A percentile compares a stretch with the other conserved stretches of the same genome.
These are phyloP conservation scores for Lanmaoa rubissima DNA, from an alignment of 768 basidiomycete genomes.

Conservation along the genomic window DNA sequence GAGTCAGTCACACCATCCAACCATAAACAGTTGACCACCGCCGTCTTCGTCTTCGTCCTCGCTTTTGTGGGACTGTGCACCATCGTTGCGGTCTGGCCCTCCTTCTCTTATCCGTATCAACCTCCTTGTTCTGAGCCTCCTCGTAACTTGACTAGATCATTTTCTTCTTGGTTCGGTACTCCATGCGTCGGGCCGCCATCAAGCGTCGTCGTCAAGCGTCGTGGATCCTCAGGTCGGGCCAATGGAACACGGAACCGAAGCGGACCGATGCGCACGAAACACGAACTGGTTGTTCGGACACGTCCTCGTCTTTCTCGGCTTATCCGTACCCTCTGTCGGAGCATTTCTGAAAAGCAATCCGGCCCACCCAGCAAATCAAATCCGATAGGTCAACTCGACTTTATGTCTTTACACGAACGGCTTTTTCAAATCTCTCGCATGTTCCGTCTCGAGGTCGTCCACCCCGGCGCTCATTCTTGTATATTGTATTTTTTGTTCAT, in stretches of 20 bases:
- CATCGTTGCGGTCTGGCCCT: conserved; percentile 10
- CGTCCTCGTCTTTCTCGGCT: conserved; percentile 14
- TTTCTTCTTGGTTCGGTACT: conserved; percentile 15
- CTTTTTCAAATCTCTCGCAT: background rate
- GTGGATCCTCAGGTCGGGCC: conserved; percentile 23
- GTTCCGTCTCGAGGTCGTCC: background rate
- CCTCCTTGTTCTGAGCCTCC: background rate
- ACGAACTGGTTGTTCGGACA: conserved; percentile 11
- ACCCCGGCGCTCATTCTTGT: background rate
- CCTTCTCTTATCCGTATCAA: background rate
- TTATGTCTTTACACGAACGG: background rate
- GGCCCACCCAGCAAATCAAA: background rate
- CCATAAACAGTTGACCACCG: background rate
- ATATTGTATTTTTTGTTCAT: background rate
- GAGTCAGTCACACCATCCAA: background rate
- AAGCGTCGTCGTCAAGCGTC: conserved; percentile 26
- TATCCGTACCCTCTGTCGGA: conserved; percentile 20
- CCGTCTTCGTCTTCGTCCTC: background rate
- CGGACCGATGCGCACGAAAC: conserved; percentile 5
- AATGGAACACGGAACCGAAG: conserved; percentile 22
- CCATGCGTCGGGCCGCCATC: conserved; percentile 14
- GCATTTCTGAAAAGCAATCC: background rate
- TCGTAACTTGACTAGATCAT: conserved; percentile 1
- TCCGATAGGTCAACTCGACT: background rate
- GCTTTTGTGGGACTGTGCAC: background rate